A percentile compares a stretch with the other conserved stretches of the same genome.
Evolutionary conservation across 1,284 basidiomycete genomes (phyloP).

Genomic region (Ganoderma resinaceum): DNA sequence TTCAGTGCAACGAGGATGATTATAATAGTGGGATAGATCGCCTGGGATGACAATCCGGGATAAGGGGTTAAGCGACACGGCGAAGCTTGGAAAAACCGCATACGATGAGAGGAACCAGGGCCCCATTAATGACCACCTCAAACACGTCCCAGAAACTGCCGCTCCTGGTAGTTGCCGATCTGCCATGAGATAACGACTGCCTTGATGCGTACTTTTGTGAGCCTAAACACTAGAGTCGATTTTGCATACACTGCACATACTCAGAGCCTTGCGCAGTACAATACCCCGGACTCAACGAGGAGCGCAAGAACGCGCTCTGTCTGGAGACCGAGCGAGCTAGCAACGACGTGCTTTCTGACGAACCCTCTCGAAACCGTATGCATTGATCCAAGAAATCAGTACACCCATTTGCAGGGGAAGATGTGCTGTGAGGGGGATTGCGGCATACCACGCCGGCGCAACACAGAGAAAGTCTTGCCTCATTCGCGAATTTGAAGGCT

Average conservation of each 20-base stretch:
- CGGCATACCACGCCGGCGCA: too few species aligned
- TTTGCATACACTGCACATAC: not conserved
- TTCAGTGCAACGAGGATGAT: slow-evolving; percentile 1
- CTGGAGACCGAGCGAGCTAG: not conserved
- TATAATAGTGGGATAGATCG: not conserved
- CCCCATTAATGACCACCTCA: not conserved
- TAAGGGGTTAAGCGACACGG: too few species aligned
- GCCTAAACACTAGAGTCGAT: not conserved
- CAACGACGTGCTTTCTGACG: not conserved
- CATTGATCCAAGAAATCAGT: slow-evolving; percentile 3
- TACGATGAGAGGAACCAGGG: slow-evolving; percentile 1
- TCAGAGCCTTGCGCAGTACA: not conserved
- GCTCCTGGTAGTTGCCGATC: not conserved
- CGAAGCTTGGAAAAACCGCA: not conserved
- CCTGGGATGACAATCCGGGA: not conserved
- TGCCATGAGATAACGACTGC: not conserved
- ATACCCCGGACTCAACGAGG: slow-evolving; percentile 1
- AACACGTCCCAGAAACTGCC: not conserved
- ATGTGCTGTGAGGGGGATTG: too few species aligned
- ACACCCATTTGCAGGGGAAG: too few species aligned
- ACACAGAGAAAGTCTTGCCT: too few species aligned
- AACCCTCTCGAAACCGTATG: not conserved
- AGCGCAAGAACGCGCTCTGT: not conserved
- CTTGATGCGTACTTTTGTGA: not conserved
- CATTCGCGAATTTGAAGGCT: too few species aligned